Base-by-base conservation (phyloP, 2,329 filamentous ascomycete genomes). In the Fusarium temperatum region DNA sequence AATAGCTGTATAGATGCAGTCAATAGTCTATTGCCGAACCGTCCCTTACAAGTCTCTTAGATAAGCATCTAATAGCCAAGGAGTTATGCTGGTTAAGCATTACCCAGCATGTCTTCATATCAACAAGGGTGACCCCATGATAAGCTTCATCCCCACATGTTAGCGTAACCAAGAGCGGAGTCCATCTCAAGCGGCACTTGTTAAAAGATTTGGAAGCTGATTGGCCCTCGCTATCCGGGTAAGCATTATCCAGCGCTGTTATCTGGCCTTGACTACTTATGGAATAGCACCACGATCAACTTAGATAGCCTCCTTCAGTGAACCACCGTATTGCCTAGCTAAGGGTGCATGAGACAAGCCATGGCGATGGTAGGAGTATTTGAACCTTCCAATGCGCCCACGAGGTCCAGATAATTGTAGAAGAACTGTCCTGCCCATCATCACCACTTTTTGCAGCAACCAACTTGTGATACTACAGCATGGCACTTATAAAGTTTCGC, bases 181-280 rank as follows among this genome's bases (percentile, higher is more conserved):
- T 32, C 48, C 8, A 18, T 24, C 15, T 22, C 18, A 5, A 28
- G 5, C 12, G 18, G 44, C 24, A 47, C 44, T 26, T 26, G 0
- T 26, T 6, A 9, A 3, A 5, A 24, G 3, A 5, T 0, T 2
- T n/a, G 24, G 14, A 4, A 22, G 32, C 12, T 20, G 32, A 50
- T 48, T 58, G 32, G 41, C 8, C 6, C 2, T 36, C 24, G 18
- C 57, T 53, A 24, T 39, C 45, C 35, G 44, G 44, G 14, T 41
- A 60, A 24, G 44, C 44, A 60, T 60, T 60, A 53, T 41, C 57
- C 44, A 60, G 44, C 12, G 9, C 12, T 51, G 18, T 20, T 47
- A 59, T 38, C 15, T 28, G 1, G 17, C 8, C 4, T 35, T 59
- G 17, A 24, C 48, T 8, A 28, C 26, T 36, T 24, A 1, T 9